Conservation (phyloP, 768 basidiomycete species). For the Ramaria sp. region DNA sequence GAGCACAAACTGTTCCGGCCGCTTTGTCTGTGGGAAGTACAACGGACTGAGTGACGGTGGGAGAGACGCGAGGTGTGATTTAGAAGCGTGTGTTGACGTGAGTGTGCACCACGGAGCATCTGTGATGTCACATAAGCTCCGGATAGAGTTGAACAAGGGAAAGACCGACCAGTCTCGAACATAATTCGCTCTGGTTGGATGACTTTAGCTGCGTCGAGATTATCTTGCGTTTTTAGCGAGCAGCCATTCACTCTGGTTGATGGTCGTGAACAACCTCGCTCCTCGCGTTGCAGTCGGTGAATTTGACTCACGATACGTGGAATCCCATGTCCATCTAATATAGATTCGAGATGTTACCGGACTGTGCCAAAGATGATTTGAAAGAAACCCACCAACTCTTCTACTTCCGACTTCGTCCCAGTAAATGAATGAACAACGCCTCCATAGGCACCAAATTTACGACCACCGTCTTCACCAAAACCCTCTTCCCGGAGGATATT, state of each 20-base stretch:
- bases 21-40: conserved; percentile 42
- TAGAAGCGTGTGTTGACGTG: conserved; percentile 24
- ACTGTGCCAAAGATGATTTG: not conserved
- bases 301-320: conserved; percentile 38
- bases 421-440: conserved; percentile 84
- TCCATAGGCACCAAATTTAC: conserved; percentile 43
- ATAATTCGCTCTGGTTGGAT: conserved; percentile 53
- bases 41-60: conserved; percentile 33
- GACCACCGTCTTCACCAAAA: conserved; percentile 47
- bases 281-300: not conserved
- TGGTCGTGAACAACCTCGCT: not conserved
- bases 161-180: conserved; percentile 56
- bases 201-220: conserved; percentile 40
- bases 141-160: not conserved
- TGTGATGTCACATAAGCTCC: not conserved
- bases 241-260: conserved; percentile 57
- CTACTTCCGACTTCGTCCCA: conserved; percentile 48
- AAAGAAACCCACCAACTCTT: conserved; percentile 45
- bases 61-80: conserved; percentile 35
- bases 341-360: not conserved
- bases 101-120: conserved; percentile 4
- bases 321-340: conserved; percentile 65
- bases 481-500: conserved; percentile 54
- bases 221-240: conserved; percentile 61
- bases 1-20: conserved; percentile 45